These are phyloP conservation scores for Neurospora tetraspora DNA, from an alignment of 495 filamentous ascomycete species.

Conservation along the genomic window DNA sequence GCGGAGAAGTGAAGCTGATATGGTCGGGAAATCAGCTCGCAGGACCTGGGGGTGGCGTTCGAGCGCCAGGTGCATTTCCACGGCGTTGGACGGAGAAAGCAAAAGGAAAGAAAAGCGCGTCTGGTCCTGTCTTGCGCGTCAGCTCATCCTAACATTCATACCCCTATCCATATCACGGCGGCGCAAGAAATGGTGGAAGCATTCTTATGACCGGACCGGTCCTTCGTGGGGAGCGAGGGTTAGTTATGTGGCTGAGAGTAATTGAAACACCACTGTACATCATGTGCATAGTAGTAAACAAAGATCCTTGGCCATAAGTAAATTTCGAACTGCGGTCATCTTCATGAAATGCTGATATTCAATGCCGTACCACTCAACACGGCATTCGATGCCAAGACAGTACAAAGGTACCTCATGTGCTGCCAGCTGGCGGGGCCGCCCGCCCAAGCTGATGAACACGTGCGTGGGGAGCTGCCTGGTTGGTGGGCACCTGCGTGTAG, in stretches of 20 bases:
- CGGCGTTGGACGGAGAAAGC: not conserved
- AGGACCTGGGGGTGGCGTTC: constrained; percentile 4
- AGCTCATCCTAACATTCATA: not conserved
- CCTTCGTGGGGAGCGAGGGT: not conserved
- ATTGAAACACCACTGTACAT: not conserved
- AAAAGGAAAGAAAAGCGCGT: not conserved
- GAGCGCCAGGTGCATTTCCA: constrained; percentile 2
- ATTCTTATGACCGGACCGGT: not conserved
- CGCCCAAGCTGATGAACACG: constrained; percentile 5
- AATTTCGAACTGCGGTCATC: not conserved
- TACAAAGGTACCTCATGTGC: not conserved
- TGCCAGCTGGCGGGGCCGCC: not conserved
- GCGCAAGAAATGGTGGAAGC: not conserved
- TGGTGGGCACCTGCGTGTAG: not conserved
- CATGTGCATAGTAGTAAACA: not conserved
- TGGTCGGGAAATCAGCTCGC: not conserved
- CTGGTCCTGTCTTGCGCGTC: not conserved
- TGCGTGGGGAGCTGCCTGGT: constrained; percentile 11
- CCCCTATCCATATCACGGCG: not conserved
- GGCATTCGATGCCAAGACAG: not conserved
- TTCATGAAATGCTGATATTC: not conserved
- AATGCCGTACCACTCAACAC: not conserved
- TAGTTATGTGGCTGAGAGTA: not conserved
- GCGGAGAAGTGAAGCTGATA: not conserved
- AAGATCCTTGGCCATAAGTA: not conserved